These are phyloP conservation scores for Candida silvicultrix DNA, from an alignment of 805 yeast genomes.

Conservation along the genomic window DNA sequence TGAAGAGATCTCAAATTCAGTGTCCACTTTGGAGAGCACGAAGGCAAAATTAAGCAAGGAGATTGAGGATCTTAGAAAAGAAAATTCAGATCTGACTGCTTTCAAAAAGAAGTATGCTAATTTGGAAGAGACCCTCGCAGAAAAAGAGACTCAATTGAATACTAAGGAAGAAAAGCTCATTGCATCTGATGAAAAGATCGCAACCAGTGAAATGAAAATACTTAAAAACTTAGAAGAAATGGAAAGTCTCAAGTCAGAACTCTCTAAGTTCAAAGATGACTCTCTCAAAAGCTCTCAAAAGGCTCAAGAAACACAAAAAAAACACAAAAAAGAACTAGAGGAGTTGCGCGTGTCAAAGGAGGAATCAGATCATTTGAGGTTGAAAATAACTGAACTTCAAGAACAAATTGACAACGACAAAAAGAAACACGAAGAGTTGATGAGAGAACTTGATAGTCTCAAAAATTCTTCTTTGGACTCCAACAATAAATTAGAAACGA, in stretches of 20 bases:
- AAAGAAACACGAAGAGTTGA: neutral
- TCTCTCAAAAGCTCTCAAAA: neutral
- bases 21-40: neutral
- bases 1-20: neutral
- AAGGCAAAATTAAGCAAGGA: neutral
- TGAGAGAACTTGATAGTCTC: no score
- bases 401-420: neutral
- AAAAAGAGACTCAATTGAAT: neutral
- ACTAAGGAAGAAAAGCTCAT: neutral
- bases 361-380: neutral
- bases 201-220: neutral
- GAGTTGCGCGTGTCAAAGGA: neutral
- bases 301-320: neutral
- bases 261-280: constrained; percentile 7
- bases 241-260: neutral
- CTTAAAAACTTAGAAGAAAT: neutral
- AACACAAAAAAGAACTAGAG: neutral
- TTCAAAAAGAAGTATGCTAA: no score
- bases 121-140: neutral
- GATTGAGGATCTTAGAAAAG: neutral
- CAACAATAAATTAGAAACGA: constrained; percentile 5
- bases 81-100: neutral
- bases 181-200: neutral
- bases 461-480: no score
- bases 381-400: neutral